phyloP scores from a whole-genome alignment of 305 asterid genomes.

The Plantago coronopus region DNA sequence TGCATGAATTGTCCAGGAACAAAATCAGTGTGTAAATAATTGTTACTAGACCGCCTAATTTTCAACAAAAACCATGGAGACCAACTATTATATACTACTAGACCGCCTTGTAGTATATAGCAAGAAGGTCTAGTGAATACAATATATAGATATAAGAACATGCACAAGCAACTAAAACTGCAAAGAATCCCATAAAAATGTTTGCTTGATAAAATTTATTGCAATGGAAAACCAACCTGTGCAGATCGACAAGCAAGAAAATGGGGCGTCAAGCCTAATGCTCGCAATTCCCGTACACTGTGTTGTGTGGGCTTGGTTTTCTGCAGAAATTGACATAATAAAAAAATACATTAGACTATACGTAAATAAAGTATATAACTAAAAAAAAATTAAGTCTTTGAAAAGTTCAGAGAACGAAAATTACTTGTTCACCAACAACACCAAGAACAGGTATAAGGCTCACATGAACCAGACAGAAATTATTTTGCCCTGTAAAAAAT shows the following conservation, averaged over 20 bases:
- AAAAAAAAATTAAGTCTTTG: constrained; percentile 1
- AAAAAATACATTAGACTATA: constrained; percentile 17
- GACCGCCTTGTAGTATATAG: too few species aligned
- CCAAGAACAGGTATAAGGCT: constrained; percentile 91
- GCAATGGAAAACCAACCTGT: constrained; percentile 47
- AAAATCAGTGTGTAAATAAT: too few species aligned
- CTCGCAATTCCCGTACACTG: constrained; percentile 90
- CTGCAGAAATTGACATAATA: constrained; percentile 36
- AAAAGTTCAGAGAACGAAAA: constrained; percentile 18
- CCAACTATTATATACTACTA: too few species aligned
- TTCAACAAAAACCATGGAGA: too few species aligned
- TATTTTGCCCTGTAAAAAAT: constrained; percentile 53
- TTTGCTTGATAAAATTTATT: constrained; percentile 2
- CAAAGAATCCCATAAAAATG: constrained; percentile 9
- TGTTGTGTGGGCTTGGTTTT: constrained; percentile 98
- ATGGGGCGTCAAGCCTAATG: constrained; percentile 87
- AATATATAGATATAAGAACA: too few species aligned
- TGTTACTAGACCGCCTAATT: too few species aligned
- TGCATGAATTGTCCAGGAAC: too few species aligned
- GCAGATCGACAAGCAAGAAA: constrained; percentile 94
- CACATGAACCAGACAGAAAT: constrained; percentile 92
- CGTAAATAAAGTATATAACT: constrained; percentile 18
- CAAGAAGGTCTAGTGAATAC: too few species aligned
- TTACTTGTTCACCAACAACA: constrained; percentile 95
- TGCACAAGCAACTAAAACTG: neutral